Evolutionary conservation across 306 rosid species (phyloP).

Genomic region (Cyamopsis tetragonoloba): DNA sequence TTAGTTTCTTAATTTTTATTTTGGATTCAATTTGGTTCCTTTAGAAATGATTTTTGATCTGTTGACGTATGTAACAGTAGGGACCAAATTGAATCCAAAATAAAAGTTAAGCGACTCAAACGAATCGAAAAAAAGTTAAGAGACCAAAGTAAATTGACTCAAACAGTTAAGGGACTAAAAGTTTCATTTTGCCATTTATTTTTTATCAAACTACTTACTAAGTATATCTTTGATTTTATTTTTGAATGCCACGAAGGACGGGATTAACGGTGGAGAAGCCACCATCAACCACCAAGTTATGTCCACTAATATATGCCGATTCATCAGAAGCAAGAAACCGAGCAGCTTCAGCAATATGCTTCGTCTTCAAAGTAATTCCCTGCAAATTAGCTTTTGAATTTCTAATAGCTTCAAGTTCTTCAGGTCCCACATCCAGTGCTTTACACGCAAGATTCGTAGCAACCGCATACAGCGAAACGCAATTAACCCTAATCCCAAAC

Average conservation of each 20-base stretch:
- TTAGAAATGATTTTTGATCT: no score
- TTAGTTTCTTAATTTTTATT: no score
- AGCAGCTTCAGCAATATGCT: conserved; percentile 66
- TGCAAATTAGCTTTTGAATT: conserved; percentile 43
- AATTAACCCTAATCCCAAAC: conserved; percentile 67
- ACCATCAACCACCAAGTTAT: conserved; percentile 58
- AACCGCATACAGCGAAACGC: conserved; percentile 55
- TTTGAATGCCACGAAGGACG: conserved; percentile 8
- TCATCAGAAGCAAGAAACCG: conserved; percentile 74
- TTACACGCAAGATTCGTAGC: conserved; percentile 57
- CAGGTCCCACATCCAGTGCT: conserved; percentile 13
- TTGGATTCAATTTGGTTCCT: no score
- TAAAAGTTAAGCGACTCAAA: no score
- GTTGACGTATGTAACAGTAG: no score
- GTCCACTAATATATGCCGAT: conserved; percentile 62
- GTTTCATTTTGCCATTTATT: no score
- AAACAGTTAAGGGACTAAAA: no score
- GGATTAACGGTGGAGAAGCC: conserved; percentile 53
- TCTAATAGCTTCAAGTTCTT: conserved; percentile 37
- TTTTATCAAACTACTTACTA: no score
- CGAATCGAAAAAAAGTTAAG: no score
- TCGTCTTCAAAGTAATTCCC: conserved; percentile 53
- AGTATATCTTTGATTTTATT: no score
- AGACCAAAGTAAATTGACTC: no score
- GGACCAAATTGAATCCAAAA: no score